Conservation (phyloP, 2,329 filamentous ascomycete species). For the Fusarium pseudoanthophilum region DNA sequence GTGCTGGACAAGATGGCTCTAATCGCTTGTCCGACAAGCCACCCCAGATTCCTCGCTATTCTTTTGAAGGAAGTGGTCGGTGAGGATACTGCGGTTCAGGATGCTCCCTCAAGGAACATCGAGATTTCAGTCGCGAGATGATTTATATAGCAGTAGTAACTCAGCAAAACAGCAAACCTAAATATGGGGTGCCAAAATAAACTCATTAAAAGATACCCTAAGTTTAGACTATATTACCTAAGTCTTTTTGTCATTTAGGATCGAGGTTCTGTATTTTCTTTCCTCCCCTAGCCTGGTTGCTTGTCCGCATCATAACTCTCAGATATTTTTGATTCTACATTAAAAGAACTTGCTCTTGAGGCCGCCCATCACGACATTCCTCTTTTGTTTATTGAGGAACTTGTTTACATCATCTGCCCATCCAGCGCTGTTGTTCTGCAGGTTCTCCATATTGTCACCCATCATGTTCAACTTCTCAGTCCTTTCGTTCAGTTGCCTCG, state of each 20-base stretch:
- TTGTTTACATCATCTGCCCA: constrained; percentile 92
- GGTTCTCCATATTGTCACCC: constrained; percentile 83
- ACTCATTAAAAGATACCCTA: background rate
- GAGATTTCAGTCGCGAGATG: background rate
- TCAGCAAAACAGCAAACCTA: background rate
- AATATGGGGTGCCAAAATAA: too few species aligned
- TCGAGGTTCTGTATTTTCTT: too few species aligned
- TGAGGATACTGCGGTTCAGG: background rate
- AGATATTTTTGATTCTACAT: background rate
- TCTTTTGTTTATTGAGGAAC: constrained; percentile 87
- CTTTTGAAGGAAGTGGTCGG: background rate
- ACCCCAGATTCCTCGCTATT: background rate
- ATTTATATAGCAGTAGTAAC: background rate
- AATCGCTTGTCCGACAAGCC: background rate
- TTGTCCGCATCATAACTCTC: background rate
- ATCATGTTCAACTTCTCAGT: constrained; percentile 88
- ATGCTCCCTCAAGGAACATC: background rate
- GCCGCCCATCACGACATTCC: constrained; percentile 79
- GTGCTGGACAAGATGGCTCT: background rate
- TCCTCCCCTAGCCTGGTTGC: background rate
- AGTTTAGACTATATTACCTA: too few species aligned
- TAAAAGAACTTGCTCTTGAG: constrained; percentile 69
- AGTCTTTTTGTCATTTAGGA: background rate
- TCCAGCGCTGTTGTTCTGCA: constrained; percentile 82
- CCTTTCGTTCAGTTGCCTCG: constrained; percentile 86